Conservation (phyloP, 805 yeast genomes). For the Pichia membranifaciens region DNA sequence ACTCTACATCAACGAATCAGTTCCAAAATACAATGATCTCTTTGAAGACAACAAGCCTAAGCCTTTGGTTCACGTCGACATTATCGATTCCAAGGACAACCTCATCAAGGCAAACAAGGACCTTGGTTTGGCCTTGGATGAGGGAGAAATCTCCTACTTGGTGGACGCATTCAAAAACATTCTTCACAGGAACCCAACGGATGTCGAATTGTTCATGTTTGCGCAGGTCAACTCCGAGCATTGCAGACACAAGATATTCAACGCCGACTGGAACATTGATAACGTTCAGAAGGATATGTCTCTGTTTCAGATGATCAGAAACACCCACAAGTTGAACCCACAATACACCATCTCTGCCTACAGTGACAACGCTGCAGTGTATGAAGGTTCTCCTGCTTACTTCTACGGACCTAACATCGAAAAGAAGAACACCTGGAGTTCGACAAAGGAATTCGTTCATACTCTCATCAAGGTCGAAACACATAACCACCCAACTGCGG, state of each 20-base stretch:
- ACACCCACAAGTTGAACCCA: constrained; percentile 78
- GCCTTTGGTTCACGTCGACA: constrained; percentile 72
- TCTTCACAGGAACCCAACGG: constrained; percentile 87
- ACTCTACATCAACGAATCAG: constrained; percentile 44
- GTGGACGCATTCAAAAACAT: constrained; percentile 72
- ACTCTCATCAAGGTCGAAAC: constrained; percentile 95
- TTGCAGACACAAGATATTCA: constrained; percentile 98
- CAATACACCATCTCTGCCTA: constrained; percentile 87
- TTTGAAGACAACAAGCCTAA: constrained; percentile 77
- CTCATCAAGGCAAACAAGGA: constrained; percentile 71
- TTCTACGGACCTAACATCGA: constrained; percentile 72
- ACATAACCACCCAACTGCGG: constrained; percentile 99
- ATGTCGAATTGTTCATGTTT: constrained; percentile 96
- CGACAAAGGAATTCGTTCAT: constrained; percentile 73
- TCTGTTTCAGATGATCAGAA: constrained; percentile 90
- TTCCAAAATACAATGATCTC: constrained; percentile 65
- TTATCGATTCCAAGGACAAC: constrained; percentile 50
- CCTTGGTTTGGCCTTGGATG: constrained; percentile 90
- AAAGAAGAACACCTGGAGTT: constrained; percentile 60
- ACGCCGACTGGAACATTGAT: constrained; percentile 97
- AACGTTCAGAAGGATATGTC: constrained; percentile 66
- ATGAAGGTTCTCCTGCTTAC: constrained; percentile 75
- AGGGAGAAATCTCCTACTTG: constrained; percentile 87
- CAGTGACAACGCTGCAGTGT: constrained; percentile 96
- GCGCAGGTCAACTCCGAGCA: constrained; percentile 99